Evolutionary conservation across 2,329 filamentous ascomycete species (phyloP), one percentile per base, ranked within the genome.

Genomic region (Aspergillus sp.): DNA sequence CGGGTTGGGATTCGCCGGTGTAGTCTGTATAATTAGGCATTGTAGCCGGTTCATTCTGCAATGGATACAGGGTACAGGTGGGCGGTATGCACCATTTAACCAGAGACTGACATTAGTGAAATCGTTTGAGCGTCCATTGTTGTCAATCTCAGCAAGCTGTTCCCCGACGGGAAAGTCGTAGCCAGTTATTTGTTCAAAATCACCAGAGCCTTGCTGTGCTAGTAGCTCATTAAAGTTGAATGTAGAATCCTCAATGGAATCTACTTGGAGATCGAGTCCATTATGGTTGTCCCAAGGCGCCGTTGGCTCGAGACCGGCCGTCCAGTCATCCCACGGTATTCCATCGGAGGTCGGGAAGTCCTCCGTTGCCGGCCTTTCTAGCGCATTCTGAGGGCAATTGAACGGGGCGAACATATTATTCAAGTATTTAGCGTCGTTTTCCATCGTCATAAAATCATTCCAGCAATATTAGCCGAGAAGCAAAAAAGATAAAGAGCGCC

Each of bases 1-100:
- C 2, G 74, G 75, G 47, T 77, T 78, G 0, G 75, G 75, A 48
- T 78, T 78, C 20, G 66, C 73, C 0, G 63, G 37, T 0, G 71
- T 71, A 0, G 74, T 76, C 27, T 74, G 69, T 7, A 78, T 60
- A 19, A 76, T 73, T 9, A 77, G 61, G 47, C 75, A 77, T 47
- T 77, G 74, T 7, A 78, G 59, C 2, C 73, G 69, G 37, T 70
- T 64, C 3, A 62, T 65, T 41, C 64, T 65, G 53, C 75, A 78
- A 52, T 77, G 65, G 27, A 54, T 58, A 54, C 75, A 78, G 2
- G 75, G 72, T 4, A 49, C 57, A 0, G 69, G 60, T 0, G 75
- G 73, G 7, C 68, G 61, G 49, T 67, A 69, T 0, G 70, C 72
- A 9, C 73, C 73, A 46, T 73, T 61, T 13, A 65, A 52, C 61